Evolutionary conservation across 2,329 filamentous ascomycete species (phyloP).

Genomic region (Conoideocrella luteorostrata): DNA sequence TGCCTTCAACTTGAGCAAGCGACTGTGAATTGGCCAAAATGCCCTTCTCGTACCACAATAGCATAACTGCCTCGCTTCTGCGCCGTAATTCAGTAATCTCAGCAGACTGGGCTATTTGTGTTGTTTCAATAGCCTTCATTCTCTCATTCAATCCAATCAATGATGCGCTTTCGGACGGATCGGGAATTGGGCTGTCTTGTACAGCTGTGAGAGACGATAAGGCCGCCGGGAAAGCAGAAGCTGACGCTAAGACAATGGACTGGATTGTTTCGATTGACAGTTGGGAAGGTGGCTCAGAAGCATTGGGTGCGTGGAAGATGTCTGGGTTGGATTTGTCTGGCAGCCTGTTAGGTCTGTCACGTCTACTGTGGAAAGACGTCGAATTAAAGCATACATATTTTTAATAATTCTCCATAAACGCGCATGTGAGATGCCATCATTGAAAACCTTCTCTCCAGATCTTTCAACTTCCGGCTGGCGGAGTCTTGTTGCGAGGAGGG

Average conservation of each 20-base stretch:
- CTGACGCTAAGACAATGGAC: slow-evolving; percentile 49
- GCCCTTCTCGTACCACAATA: slow-evolving; percentile 68
- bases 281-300: slow-evolving; percentile 43
- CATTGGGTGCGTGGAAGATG: slow-evolving; percentile 44
- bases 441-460: slow-evolving; percentile 49
- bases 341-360: slow-evolving; percentile 1
- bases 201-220: slow-evolving; percentile 53
- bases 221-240: slow-evolving; percentile 47
- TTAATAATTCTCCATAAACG: slow-evolving; percentile 53
- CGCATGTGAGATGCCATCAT: slow-evolving; percentile 43
- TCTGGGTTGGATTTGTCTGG: slow-evolving; percentile 48
- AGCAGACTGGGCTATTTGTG: slow-evolving; percentile 54
- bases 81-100: slow-evolving; percentile 58
- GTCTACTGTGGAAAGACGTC: not conserved
- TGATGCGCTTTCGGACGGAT: slow-evolving; percentile 45
- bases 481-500: slow-evolving; percentile 30
- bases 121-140: slow-evolving; percentile 54
- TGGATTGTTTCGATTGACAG: slow-evolving; percentile 45
- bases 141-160: slow-evolving; percentile 54
- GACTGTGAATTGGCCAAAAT: slow-evolving; percentile 61
- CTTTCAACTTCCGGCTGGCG: slow-evolving; percentile 37
- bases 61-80: slow-evolving; percentile 55
- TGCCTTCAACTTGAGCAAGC: slow-evolving; percentile 65
- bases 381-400: slow-evolving; percentile 44
- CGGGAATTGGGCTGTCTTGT: slow-evolving; percentile 50